phyloP scores from a whole-genome alignment of 176 grass and related monocot species.

The Bolboschoenus planiculmis region DNA sequence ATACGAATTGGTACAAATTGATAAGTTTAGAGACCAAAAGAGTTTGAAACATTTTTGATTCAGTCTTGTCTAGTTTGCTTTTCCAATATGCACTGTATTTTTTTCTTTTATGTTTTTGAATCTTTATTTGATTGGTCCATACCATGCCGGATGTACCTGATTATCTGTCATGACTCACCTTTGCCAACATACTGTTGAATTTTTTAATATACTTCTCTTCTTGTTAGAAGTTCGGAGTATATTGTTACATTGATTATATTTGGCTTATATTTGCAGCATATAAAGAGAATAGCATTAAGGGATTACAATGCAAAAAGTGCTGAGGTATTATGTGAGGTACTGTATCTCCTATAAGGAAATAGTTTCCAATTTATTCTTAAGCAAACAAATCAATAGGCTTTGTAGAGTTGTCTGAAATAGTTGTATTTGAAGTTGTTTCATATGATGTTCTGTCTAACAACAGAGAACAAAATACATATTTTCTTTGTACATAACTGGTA shows the following conservation, averaged over 20 bases:
- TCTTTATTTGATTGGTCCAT: neutral
- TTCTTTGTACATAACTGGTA: neutral
- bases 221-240: neutral
- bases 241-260: neutral
- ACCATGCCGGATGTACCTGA: neutral
- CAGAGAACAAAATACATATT: neutral
- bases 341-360: neutral
- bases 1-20: neutral
- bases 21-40: neutral
- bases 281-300: conserved; percentile 62
- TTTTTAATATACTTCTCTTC: neutral
- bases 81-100: neutral
- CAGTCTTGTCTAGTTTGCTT: too few relatives aligned
- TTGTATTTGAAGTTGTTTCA: neutral
- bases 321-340: conserved; percentile 82
- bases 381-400: neutral
- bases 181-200: neutral
- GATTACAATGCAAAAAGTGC: conserved; percentile 39
- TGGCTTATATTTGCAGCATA: conserved; percentile 36
- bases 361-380: neutral
- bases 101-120: neutral
- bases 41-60: neutral
- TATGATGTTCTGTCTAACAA: neutral
- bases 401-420: neutral
- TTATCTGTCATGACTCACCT: neutral